Evolutionary conservation across 2,329 filamentous ascomycete genomes (phyloP), one percentile per base, ranked within the genome.

Genomic region (Aspergillus candidus): DNA sequence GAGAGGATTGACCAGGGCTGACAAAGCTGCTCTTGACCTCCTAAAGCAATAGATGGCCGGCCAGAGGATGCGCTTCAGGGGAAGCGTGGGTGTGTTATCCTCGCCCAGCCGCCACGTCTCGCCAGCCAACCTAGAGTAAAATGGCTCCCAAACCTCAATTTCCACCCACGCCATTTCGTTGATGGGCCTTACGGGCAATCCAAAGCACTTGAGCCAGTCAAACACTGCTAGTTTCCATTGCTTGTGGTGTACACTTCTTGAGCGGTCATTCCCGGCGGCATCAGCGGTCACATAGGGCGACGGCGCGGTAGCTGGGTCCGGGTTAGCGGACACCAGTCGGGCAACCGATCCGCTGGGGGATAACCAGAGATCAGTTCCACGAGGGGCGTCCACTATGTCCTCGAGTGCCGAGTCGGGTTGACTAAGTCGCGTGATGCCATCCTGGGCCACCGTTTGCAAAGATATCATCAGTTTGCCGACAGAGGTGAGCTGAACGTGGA

Each of bases 21-120:
- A 41, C 15, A 46, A 39, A 6, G 43, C 39, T 37, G 57, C 50
- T n/a, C 50, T 59, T 34, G 52, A 52, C 38, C 68, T 62, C 43
- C 52, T 57, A 49, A 73, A 73, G 52, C 67, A 71, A 47, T 68
- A 66, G 15, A 60, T 56, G 27, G 68, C 65, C 14, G 71, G 71
- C 71, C 71, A 73, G 40, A 70, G 55, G 41, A 72, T 64, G 17
- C 66, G 65, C 51, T 66, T 70, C 47, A 68, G 56, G 18, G 62
- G 58, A 45, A 65, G 53, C 13, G 53, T 48, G 11, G 60, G 55
- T 35, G 55, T 56, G 41, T 44, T 49, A 45, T 59, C 57, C 37
- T 59, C 56, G 43, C 45, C 56, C 34, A 59, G 50, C 31, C 60
- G 52, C 49, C 53, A 53, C 33, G 54, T 52, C 40, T 65, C 65